These are phyloP conservation scores for Monilinia fructigena DNA, from an alignment of 2,329 filamentous ascomycete species.

Conservation along the genomic window DNA sequence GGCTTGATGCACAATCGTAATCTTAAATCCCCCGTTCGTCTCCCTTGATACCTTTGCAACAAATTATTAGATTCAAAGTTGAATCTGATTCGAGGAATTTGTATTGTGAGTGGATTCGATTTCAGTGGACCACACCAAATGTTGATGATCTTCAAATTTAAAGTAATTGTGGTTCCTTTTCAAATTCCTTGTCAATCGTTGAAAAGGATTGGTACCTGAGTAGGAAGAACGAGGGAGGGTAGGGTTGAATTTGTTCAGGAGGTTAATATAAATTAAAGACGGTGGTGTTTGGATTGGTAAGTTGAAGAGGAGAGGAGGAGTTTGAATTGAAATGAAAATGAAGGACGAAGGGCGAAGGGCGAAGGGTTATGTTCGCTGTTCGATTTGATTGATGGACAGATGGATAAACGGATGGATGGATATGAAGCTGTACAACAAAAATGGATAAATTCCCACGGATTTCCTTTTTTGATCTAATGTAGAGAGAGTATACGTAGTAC, in stretches of 20 bases:
- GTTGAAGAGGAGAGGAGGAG: background rate
- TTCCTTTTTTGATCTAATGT: background rate
- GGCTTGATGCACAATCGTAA: conserved; percentile 12
- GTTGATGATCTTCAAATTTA: conserved; percentile 18
- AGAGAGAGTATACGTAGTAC: background rate
- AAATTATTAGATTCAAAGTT: background rate
- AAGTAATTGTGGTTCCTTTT: conserved; percentile 13
- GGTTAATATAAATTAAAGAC: background rate
- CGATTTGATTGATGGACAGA: background rate
- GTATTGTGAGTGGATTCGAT: conserved; percentile 15
- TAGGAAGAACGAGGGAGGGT: background rate
- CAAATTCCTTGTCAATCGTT: conserved; percentile 3
- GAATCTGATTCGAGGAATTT: conserved; percentile 20
- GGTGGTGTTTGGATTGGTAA: background rate
- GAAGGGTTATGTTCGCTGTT: background rate
- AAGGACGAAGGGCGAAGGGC: conserved; percentile 12
- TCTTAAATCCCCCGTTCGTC: conserved; percentile 13
- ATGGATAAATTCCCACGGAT: background rate
- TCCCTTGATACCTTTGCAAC: conserved; percentile 11
- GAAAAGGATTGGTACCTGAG: no score
- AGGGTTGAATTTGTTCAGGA: conserved; percentile 14
- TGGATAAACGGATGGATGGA: background rate
- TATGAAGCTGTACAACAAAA: background rate
- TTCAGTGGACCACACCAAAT: background rate
- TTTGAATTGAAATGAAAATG: background rate